phyloP scores from a whole-genome alignment of 305 asterid genomes.

The Nicotiana rustica region DNA sequence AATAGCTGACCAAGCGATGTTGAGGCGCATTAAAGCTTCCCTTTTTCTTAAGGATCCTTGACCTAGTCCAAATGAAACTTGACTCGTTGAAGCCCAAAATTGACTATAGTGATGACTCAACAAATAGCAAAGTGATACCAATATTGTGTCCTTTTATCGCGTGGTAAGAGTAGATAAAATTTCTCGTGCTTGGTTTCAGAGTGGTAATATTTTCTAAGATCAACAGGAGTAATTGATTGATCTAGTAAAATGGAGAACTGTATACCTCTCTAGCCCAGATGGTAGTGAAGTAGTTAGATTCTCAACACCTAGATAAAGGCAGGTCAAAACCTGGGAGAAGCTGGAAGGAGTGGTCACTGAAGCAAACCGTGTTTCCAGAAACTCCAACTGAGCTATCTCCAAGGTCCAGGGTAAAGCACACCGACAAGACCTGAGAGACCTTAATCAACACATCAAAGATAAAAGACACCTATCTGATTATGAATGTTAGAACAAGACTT shows the following conservation, averaged over 20 bases:
- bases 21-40: neutral
- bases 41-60: neutral
- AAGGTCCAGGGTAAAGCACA: neutral
- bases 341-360: neutral
- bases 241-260: constrained; percentile 19
- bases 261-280: neutral
- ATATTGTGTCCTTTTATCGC: neutral
- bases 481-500: neutral
- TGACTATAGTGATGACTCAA: neutral
- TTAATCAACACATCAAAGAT: neutral
- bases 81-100: neutral
- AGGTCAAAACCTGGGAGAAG: neutral
- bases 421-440: neutral
- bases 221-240: neutral
- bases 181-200: neutral
- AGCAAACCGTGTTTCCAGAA: neutral
- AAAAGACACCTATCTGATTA: neutral
- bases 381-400: neutral
- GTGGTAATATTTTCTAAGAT: constrained; percentile 11
- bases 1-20: neutral
- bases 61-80: neutral
- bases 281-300: neutral
- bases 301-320: neutral
- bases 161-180: neutral
- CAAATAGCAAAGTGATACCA: neutral